Conservation (phyloP, 23 red algal species). For the Gracilaria caudata region DNA sequence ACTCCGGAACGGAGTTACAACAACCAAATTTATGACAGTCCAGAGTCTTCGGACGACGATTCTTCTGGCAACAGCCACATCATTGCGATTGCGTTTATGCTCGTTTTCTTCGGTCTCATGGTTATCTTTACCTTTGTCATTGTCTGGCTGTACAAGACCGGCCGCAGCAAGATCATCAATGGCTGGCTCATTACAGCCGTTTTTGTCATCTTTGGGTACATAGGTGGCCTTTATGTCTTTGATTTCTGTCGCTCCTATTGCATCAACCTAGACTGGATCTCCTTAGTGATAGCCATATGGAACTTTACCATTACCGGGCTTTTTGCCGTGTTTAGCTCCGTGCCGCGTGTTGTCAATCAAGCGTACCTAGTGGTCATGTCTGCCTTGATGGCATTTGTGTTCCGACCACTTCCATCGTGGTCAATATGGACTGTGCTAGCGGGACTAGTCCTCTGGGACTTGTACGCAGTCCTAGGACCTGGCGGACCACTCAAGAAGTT, state of each 20-base stretch:
- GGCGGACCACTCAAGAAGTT: slow-evolving; percentile 74
- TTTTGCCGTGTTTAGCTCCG: slow-evolving; percentile 79
- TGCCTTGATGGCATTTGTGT: slow-evolving; percentile 76
- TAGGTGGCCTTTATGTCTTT: slow-evolving; percentile 79
- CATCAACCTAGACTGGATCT: slow-evolving; percentile 84
- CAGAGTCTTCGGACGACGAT: slow-evolving; percentile 4
- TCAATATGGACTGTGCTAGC: slow-evolving; percentile 73
- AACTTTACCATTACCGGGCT: slow-evolving; percentile 85
- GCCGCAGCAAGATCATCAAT: slow-evolving; percentile 53
- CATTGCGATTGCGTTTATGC: slow-evolving; percentile 49
- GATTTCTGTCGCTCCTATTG: slow-evolving; percentile 77
- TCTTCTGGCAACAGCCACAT: background rate
- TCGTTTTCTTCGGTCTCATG: slow-evolving; percentile 69
- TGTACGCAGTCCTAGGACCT: slow-evolving; percentile 80
- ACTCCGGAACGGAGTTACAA: slow-evolving; percentile 9
- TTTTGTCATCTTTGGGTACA: slow-evolving; percentile 68
- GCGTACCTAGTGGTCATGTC: slow-evolving; percentile 80
- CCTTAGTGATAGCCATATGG: slow-evolving; percentile 50
- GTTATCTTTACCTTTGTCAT: slow-evolving; percentile 79
- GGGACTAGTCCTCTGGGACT: slow-evolving; percentile 83
- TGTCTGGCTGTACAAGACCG: slow-evolving; percentile 73
- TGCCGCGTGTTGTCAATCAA: slow-evolving; percentile 76
- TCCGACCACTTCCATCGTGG: slow-evolving; percentile 72
- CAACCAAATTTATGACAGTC: slow-evolving; percentile 3
- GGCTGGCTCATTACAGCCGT: slow-evolving; percentile 71